phyloP scores from a whole-genome alignment of 1,284 basidiomycete species.

The Malassezia obtusa region DNA sequence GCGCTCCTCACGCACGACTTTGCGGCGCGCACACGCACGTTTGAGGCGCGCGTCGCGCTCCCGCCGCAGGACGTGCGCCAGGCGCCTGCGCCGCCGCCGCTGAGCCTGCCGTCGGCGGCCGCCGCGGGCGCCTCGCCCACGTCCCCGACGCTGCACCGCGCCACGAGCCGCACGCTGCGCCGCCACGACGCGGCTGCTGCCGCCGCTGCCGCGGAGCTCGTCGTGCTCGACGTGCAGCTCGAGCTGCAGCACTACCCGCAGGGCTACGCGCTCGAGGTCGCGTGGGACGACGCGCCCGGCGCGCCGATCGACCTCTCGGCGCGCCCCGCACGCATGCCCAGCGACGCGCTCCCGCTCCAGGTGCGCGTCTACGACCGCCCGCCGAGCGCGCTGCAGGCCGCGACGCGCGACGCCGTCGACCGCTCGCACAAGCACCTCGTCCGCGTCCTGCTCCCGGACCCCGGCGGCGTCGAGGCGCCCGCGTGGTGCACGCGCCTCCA shows the following conservation, averaged over 20 bases:
- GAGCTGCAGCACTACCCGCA: constrained; percentile 41
- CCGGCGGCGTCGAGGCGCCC: background rate
- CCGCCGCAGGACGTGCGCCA: background rate
- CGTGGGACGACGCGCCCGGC: constrained; percentile 13
- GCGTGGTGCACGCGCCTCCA: constrained; percentile 23
- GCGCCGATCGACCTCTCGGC: background rate
- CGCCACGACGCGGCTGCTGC: constrained; percentile 20
- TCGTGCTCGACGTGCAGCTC: constrained; percentile 37
- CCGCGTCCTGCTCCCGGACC: constrained; percentile 26
- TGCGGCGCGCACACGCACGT: background rate
- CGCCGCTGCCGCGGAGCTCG: constrained; percentile 23
- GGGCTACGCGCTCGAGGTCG: constrained; percentile 38
- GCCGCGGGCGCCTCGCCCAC: constrained; percentile 13
- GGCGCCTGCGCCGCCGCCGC: constrained; percentile 13
- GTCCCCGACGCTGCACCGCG: constrained; percentile 23
- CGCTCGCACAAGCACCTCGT: constrained; percentile 41
- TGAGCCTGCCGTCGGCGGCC: constrained; percentile 20
- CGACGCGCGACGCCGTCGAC: constrained; percentile 34
- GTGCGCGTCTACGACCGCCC: constrained; percentile 36
- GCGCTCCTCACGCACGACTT: constrained; percentile 5
- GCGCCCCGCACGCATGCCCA: background rate
- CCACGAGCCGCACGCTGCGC: constrained; percentile 25
- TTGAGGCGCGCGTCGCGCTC: background rate
- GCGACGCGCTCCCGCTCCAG: constrained; percentile 23
- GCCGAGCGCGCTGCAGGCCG: constrained; percentile 42